Base-by-base conservation (phyloP, 768 basidiomycete genomes). In the Auricularia auricula-judae region DNA sequence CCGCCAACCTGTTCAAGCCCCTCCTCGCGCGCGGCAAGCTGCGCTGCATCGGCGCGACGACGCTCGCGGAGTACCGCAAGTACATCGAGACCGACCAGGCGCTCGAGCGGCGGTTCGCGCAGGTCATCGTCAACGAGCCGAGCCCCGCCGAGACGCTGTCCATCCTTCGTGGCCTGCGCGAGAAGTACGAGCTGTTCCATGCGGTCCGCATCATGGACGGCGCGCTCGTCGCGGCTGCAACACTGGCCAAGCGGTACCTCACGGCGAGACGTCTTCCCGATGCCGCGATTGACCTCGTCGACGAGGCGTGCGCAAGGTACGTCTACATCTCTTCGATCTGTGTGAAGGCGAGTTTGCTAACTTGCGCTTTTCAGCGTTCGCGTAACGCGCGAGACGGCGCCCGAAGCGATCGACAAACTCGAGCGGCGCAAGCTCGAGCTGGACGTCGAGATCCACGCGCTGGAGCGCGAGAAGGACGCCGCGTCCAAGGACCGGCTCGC, bases 11-110 rank as follows among this genome's bases (percentile, higher is more conserved):
- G 29, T 88, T 96, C 77, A 97, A 97, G 74, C 96, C 96, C 3
- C 81, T 93, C 66, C 81, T 98, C 23, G 91, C 93, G 29, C 87
- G 89, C 69, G 95, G 88, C 65, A 78, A 73, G 70, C 74, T 76
- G 54, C 81, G 83, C 63, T 85, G 80, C 76, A 92, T 96, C 64
- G 93, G 94, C 64, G 94, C 95, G 2, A 98, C 95, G 0, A 98
- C 95, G 0, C 82, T 97, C 1, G 84, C 87, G 43, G 94, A 98
- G 73, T 98, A 97, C 74, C 79, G 91, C 65, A 90, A 95, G 73
- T 90, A 92, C 74, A 93, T 97, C 71, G 93, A 97, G 76, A 91
- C 88, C 59, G 94, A 96, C 70, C 86, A 90, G 36, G 93, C 93
- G 4, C 80, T 96, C 63, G 93, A 95, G 71, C 84, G 94, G 67